Evolutionary conservation across 2,329 filamentous ascomycete species (phyloP).

Genomic region (Cercospora citrullina): DNA sequence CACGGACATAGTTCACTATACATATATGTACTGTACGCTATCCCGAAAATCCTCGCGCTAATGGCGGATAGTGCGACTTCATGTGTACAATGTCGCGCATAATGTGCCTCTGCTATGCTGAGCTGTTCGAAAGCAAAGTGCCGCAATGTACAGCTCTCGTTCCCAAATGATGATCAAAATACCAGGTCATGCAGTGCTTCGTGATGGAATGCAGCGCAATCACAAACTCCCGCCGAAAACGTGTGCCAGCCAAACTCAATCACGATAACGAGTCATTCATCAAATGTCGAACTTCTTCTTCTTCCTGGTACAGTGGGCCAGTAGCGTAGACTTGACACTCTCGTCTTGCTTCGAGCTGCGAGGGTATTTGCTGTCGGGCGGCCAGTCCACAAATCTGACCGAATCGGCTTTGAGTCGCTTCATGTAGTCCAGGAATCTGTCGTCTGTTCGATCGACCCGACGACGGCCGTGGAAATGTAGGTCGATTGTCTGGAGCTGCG

Average conservation of each 20-base stretch:
- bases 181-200: background rate
- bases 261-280: conserved; percentile 12
- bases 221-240: background rate
- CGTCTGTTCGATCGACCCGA: conserved; percentile 38
- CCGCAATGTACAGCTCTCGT: background rate
- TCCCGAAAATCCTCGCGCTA: background rate
- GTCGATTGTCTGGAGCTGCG: conserved; percentile 45
- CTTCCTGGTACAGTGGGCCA: conserved; percentile 28
- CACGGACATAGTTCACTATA: background rate
- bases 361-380: conserved; percentile 29
- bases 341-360: conserved; percentile 39
- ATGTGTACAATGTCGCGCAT: background rate
- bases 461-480: conserved; percentile 48
- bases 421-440: conserved; percentile 48
- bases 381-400: conserved; percentile 38
- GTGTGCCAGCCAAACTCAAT: background rate
- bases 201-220: conserved; percentile 1
- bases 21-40: background rate
- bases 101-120: conserved; percentile 1
- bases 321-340: conserved; percentile 37
- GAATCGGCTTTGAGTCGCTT: conserved; percentile 48
- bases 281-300: conserved; percentile 29
- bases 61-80: background rate
- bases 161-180: background rate
- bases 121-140: background rate